Evolutionary conservation across 2,329 filamentous ascomycete genomes (phyloP), one percentile per base, ranked within the genome.

Genomic region (Penicillium sp.): DNA sequence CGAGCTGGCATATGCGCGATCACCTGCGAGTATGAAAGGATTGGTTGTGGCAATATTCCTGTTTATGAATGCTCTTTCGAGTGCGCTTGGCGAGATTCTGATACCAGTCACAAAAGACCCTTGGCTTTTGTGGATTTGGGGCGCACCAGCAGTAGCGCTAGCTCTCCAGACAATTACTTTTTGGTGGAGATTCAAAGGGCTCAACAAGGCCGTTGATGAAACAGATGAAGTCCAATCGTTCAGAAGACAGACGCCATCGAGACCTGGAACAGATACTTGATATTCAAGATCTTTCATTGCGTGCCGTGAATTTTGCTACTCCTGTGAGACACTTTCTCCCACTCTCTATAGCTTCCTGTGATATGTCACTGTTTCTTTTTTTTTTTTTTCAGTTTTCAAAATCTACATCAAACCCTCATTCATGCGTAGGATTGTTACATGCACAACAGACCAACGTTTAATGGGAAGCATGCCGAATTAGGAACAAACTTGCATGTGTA

Each of bases 121-220:
- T 2, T 74, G 76, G 53, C 68, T 81, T 7, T 71, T 77, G 26
- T 80, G 77, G 76, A 60, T 78, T 10, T 80, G 77, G 71, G 76
- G 70, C 3, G 80, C 76, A 19, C 78, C 78, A 3, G 75, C 76
- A 2, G 78, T 82, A 41, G 78, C 75, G 7, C 72, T 81, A 2
- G 74, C 70, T 36, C 66, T 76, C 3, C 75, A 81, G 62, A 79
- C 76, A 0, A 61, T 77, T 26, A 61, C 81, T 49, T 82, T 82
- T 62, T 78, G 72, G 67, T 76, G 72, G 66, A 66, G 73, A 23
- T 80, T 81, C 60, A 72, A 67, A 27, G 64, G 75, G 42, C 63
- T 82, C 27, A 78, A 81, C 47, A 63, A 78, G n/a, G 11, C 7
- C 8, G 4, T 45, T 8, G 13, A 34, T 10, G 18, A 14, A 34